phyloP scores from a whole-genome alignment of 2,329 filamentous ascomycete genomes.

The Aureobasidium melanogenum region DNA sequence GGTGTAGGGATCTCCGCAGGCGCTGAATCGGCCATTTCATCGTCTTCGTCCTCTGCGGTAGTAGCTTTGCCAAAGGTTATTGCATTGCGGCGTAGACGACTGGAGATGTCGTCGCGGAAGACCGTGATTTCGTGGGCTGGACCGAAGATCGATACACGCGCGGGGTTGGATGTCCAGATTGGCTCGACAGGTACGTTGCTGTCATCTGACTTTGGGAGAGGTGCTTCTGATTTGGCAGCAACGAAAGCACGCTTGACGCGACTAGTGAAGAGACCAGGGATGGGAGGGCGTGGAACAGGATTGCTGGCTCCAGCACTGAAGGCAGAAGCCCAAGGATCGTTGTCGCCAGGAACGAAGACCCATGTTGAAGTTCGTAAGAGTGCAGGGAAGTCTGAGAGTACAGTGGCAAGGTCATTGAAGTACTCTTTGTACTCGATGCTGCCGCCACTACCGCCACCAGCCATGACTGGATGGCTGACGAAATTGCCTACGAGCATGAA shows the following conservation, averaged over 20 bases:
- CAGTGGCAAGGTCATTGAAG: constrained; percentile 77
- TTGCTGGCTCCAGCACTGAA: constrained; percentile 68
- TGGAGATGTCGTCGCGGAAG: constrained; percentile 77
- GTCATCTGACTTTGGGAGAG: constrained; percentile 47
- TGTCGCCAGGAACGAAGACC: constrained; percentile 89
- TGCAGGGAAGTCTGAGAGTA: constrained; percentile 73
- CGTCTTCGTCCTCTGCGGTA: constrained; percentile 23
- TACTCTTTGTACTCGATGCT: constrained; percentile 96
- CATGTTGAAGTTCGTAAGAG: constrained; percentile 75
- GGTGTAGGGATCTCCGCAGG: constrained; percentile 18
- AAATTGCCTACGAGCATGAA: constrained; percentile 88
- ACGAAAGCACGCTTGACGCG: constrained; percentile 74
- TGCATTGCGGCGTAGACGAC: constrained; percentile 66
- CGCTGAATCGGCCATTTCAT: constrained; percentile 16
- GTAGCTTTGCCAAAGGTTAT: constrained; percentile 56
- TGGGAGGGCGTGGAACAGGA: constrained; percentile 57
- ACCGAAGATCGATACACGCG: constrained; percentile 74
- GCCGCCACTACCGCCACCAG: constrained; percentile 61
- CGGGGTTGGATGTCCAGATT: constrained; percentile 83
- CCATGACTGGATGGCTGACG: constrained; percentile 47
- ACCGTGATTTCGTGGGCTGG: constrained; percentile 80
- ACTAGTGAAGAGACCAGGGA: constrained; percentile 87
- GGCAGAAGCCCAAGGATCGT: constrained; percentile 91
- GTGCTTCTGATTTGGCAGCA: constrained; percentile 62
- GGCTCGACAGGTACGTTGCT: constrained; percentile 54